Conservation (phyloP, 768 basidiomycete species). For the Cyathus striatus region DNA sequence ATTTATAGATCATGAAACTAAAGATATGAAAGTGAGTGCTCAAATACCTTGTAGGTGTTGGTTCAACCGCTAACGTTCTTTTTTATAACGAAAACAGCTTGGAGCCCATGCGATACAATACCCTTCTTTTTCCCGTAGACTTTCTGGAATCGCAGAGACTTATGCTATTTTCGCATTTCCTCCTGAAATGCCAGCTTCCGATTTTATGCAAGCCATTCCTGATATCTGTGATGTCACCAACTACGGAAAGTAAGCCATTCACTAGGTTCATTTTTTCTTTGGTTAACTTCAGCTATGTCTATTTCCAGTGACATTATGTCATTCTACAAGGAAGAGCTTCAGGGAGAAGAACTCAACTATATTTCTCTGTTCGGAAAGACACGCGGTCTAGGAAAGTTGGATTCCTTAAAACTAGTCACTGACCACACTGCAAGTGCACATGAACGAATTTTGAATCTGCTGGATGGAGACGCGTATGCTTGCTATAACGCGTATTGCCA, state of each 20-base stretch:
- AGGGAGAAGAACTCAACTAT: not conserved
- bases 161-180: slow-evolving; percentile 1
- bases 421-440: not conserved
- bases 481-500: not conserved
- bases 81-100: not conserved
- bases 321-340: slow-evolving; percentile 3
- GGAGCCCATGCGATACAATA: not conserved
- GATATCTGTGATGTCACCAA: not conserved
- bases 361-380: not conserved
- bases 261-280: not conserved
- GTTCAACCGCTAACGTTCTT: not conserved
- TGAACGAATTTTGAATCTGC: not conserved
- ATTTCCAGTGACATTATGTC: slow-evolving; percentile 1
- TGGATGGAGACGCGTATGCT: not conserved
- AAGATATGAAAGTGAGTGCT: slow-evolving; percentile 15
- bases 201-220: not conserved
- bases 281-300: not conserved
- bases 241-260: not conserved
- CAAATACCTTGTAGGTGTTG: not conserved
- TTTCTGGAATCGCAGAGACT: not conserved
- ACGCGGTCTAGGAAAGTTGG: not conserved
- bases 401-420: not conserved
- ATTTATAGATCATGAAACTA: slow-evolving; percentile 23
- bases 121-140: not conserved
- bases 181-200: not conserved